These are phyloP conservation scores for Chaetomiaceae sp. DNA, from an alignment of 2,329 filamentous ascomycete species.

Conservation along the genomic window DNA sequence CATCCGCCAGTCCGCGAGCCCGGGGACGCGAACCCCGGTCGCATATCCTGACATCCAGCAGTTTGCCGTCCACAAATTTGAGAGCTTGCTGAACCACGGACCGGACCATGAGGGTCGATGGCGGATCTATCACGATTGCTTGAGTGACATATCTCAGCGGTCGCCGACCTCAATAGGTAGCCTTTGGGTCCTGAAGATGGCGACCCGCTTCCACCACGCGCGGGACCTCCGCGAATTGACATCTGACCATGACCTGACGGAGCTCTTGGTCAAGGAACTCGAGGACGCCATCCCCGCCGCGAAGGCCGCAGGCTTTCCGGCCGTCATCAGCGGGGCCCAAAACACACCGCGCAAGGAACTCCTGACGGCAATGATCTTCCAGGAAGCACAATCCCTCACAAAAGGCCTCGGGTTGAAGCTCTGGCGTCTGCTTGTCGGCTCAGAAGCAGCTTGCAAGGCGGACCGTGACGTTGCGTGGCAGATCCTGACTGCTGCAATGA, in stretches of 20 bases:
- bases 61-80: conserved; percentile 57
- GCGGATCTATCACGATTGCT: conserved; percentile 59
- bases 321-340: conserved; percentile 41
- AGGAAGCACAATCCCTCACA: conserved; percentile 57
- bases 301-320: conserved; percentile 35
- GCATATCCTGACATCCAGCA: conserved; percentile 56
- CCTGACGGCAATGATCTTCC: conserved; percentile 50
- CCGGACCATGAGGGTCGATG: conserved; percentile 50
- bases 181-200: conserved; percentile 54
- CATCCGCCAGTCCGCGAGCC: conserved; percentile 63
- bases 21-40: conserved; percentile 46
- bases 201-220: conserved; percentile 40
- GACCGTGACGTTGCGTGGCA: conserved; percentile 66
- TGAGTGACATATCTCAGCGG: conserved; percentile 59
- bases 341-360: conserved; percentile 53
- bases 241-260: conserved; percentile 54
- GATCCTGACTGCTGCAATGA: conserved; percentile 48
- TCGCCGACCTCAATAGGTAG: conserved; percentile 65
- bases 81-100: conserved; percentile 51
- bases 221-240: conserved; percentile 53
- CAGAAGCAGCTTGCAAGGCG: conserved; percentile 49
- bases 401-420: conserved; percentile 55
- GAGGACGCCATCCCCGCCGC: conserved; percentile 46
- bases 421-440: conserved; percentile 69
- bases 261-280: conserved; percentile 58